These are phyloP conservation scores for Melastoma malabathricum DNA, from an alignment of 345 rosid genomes.

Conservation along the genomic window DNA sequence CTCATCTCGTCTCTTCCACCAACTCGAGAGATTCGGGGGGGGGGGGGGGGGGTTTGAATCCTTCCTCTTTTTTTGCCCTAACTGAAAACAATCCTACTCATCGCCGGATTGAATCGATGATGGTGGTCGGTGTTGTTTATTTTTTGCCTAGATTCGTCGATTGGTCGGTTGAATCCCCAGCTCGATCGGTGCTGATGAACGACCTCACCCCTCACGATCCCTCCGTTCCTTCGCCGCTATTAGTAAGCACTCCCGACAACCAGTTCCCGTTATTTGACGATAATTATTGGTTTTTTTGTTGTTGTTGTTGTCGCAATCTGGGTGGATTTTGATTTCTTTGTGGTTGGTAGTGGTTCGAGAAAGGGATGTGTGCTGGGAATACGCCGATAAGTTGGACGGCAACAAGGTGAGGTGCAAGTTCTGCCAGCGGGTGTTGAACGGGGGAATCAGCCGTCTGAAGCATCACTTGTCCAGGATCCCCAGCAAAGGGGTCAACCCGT, in stretches of 20 bases:
- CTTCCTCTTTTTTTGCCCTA: no score
- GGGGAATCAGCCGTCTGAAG: slow-evolving; percentile 84
- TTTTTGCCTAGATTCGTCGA: not conserved
- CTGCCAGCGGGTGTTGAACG: slow-evolving; percentile 57
- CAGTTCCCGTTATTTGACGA: no score
- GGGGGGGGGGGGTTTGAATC: no score
- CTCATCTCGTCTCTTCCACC: not conserved
- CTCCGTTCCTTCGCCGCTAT: no score
- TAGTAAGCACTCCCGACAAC: no score
- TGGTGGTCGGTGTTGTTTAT: no score
- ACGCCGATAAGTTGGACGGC: slow-evolving; percentile 78
- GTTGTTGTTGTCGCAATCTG: not conserved
- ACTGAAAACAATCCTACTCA: no score
- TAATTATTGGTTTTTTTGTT: not conserved
- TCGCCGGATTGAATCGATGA: no score
- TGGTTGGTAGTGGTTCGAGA: slow-evolving; percentile 71
- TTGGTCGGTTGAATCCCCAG: no score
- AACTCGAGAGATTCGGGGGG: no score
- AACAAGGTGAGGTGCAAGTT: slow-evolving; percentile 79
- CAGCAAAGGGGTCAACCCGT: slow-evolving; percentile 87
- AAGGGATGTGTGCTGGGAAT: slow-evolving; percentile 85
- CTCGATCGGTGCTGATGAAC: no score
- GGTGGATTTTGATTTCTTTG: not conserved
- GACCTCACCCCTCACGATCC: no score
- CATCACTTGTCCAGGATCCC: slow-evolving; percentile 83